phyloP scores from a whole-genome alignment of 2,329 filamentous ascomycete genomes.

The Cladosporium oxysporum region DNA sequence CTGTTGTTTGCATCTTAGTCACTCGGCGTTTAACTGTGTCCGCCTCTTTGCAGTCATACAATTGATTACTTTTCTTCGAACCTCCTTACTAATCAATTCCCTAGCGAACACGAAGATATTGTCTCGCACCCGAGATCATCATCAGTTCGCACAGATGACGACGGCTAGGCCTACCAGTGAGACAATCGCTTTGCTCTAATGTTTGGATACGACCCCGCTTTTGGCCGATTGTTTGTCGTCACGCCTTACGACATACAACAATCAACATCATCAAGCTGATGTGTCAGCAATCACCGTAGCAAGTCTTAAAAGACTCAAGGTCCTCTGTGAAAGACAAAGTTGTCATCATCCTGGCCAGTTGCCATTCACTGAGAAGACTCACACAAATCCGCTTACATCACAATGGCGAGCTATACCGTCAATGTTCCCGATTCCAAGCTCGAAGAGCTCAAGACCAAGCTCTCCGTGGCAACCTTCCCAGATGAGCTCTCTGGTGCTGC shows the following conservation, averaged over 20 bases:
- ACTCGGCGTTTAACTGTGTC: too few relatives aligned
- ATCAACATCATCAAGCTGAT: slow-evolving; percentile 4
- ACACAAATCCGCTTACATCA: not conserved
- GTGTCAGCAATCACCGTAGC: not conserved
- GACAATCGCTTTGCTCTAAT: not conserved
- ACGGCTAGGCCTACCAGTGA: not conserved
- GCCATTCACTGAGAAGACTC: not conserved
- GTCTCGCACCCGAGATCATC: not conserved
- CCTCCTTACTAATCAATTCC: not conserved
- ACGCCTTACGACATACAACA: not conserved
- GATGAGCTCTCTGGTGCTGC: slow-evolving; percentile 55
- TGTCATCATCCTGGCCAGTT: not conserved
- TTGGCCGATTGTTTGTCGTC: not conserved
- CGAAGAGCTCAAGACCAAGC: slow-evolving; percentile 57
- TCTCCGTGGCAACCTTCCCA: slow-evolving; percentile 56
- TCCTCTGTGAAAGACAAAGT: not conserved
- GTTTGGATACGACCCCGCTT: not conserved
- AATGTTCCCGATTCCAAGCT: slow-evolving; percentile 55
- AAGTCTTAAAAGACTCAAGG: not conserved
- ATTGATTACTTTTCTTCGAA: not conserved
- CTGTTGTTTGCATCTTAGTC: too few relatives aligned
- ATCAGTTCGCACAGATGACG: not conserved
- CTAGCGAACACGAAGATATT: not conserved
- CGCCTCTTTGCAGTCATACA: not conserved
- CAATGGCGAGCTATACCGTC: slow-evolving; percentile 50